These are phyloP conservation scores for Trifolium pratense DNA, from an alignment of 306 rosid genomes.

Conservation along the genomic window DNA sequence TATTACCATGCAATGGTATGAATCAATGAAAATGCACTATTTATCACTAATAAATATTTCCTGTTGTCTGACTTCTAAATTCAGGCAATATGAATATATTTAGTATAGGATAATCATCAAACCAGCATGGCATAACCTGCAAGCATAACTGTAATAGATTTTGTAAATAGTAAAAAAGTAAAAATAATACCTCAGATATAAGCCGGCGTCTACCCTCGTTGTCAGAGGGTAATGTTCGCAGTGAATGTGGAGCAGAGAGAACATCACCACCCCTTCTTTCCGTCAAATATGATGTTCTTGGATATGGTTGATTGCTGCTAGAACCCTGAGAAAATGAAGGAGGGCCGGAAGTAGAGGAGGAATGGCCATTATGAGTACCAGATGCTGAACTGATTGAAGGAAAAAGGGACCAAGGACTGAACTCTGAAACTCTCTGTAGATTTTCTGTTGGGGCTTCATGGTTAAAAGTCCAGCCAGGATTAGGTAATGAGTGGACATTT, in stretches of 20 bases:
- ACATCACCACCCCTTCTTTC: constrained; percentile 72
- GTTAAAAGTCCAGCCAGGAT: constrained; percentile 61
- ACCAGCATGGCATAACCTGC: constrained; percentile 29
- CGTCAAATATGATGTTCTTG: constrained; percentile 59
- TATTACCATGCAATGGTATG: constrained; percentile 10
- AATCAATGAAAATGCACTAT: constrained; percentile 12
- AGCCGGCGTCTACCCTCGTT: constrained; percentile 83
- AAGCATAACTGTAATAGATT: constrained; percentile 29
- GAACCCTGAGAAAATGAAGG: constrained; percentile 59
- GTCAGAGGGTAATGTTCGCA: constrained; percentile 68
- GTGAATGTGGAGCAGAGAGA: constrained; percentile 58
- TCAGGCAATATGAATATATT: constrained; percentile 12
- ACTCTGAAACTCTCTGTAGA: constrained; percentile 67
- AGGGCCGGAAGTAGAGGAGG: constrained; percentile 61
- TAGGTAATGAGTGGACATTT: constrained; percentile 51
- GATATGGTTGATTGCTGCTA: constrained; percentile 56
- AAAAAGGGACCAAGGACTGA: constrained; percentile 75
- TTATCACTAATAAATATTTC: not conserved
- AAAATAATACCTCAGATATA: constrained; percentile 71
- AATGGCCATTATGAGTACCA: constrained; percentile 58
- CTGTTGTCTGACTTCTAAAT: constrained; percentile 19
- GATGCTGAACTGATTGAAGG: constrained; percentile 63
- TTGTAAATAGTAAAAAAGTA: constrained; percentile 27
- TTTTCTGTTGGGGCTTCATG: constrained; percentile 55
- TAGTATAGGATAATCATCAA: constrained; percentile 15